Evolutionary conservation across 176 grass and related monocot species (phyloP).

Genomic region (Panicum miliaceum): DNA sequence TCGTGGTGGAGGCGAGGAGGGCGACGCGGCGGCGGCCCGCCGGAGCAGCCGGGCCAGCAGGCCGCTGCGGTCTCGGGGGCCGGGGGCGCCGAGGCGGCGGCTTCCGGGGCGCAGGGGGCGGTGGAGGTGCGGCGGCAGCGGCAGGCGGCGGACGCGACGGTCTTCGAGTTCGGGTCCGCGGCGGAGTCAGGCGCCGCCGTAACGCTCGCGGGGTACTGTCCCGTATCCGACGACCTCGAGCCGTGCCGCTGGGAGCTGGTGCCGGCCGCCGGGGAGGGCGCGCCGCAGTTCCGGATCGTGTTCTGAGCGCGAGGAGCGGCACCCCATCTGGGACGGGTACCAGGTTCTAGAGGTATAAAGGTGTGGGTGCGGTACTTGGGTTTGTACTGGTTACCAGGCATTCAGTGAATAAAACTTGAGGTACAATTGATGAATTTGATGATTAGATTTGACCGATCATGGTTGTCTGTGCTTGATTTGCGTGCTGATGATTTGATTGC

Average conservation of each 20-base stretch:
- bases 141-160: conserved; percentile 68
- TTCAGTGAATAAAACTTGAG: conserved; percentile 43
- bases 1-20: conserved; percentile 78
- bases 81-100: conserved; percentile 5
- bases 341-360: conserved; percentile 23
- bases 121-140: conserved; percentile 69
- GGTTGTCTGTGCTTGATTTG: background rate
- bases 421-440: background rate
- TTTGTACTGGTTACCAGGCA: conserved; percentile 26
- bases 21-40: conserved; percentile 36
- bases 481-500: conserved; percentile 4
- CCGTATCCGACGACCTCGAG: conserved; percentile 88
- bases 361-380: background rate
- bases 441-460: background rate
- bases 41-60: conserved; percentile 6
- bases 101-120: conserved; percentile 67
- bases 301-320: conserved; percentile 55
- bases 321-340: background rate
- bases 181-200: conserved; percentile 62
- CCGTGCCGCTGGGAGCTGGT: conserved; percentile 91
- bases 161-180: conserved; percentile 94
- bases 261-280: conserved; percentile 56
- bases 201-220: conserved; percentile 81
- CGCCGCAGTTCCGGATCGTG: conserved; percentile 93
- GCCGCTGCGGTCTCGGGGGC: background rate